Conservation (phyloP, 2,329 filamentous ascomycete genomes). For the Clarireedia sp. region DNA sequence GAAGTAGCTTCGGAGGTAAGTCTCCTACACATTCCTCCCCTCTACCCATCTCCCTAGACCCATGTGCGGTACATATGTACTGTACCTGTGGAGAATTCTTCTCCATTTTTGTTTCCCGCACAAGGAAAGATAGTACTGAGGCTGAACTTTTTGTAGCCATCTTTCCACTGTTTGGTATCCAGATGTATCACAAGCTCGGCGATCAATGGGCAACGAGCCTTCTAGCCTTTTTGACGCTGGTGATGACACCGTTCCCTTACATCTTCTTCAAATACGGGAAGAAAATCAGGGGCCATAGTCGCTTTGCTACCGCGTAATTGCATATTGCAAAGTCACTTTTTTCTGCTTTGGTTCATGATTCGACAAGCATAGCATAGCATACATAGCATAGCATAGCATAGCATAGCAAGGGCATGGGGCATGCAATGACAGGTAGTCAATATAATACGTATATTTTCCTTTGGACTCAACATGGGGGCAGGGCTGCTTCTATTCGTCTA, state of each 20-base stretch:
- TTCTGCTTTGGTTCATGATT: no score
- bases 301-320: slow-evolving; percentile 36
- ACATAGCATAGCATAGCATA: no score
- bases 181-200: slow-evolving; percentile 63
- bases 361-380: no score
- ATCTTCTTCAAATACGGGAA: slow-evolving; percentile 56
- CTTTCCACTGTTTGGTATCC: slow-evolving; percentile 68
- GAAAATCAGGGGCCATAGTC: slow-evolving; percentile 45
- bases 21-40: slow-evolving; percentile 3
- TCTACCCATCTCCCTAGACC: not conserved
- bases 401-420: no score
- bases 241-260: slow-evolving; percentile 57
- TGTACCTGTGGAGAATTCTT: no score
- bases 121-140: slow-evolving; percentile 9
- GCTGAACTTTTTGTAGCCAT: slow-evolving; percentile 42
- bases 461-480: not conserved
- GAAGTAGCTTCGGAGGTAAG: slow-evolving; percentile 60
- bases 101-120: not conserved
- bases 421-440: not conserved
- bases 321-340: no score
- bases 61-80: no score
- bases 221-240: slow-evolving; percentile 52
- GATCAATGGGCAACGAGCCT: slow-evolving; percentile 61
- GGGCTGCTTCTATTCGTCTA: not conserved
- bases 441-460: slow-evolving; percentile 1